Conservation (phyloP, 2,329 filamentous ascomycete genomes). For the Chaetoscypha palmicola region DNA sequence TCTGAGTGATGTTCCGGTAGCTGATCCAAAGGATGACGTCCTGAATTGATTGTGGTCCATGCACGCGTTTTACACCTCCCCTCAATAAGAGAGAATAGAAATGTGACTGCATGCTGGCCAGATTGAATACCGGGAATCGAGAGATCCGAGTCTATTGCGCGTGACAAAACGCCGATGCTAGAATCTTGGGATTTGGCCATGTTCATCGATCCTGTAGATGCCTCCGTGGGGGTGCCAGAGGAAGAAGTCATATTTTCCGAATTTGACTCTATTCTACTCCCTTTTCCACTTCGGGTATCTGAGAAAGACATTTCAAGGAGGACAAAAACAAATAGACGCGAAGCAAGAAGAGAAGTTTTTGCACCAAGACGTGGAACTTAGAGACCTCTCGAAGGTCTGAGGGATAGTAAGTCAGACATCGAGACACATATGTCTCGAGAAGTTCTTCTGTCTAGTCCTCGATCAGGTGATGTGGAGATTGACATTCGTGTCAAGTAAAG, state of each 20-base stretch:
- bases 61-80: conserved; percentile 27
- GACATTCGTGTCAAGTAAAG: conserved; percentile 18
- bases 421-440: not conserved
- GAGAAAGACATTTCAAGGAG: not conserved
- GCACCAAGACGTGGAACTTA: not conserved
- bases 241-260: too few relatives aligned
- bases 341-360: not conserved
- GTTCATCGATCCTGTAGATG: not conserved
- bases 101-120: conserved; percentile 21
- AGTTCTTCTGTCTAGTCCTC: not conserved
- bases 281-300: too few relatives aligned
- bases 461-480: too few relatives aligned
- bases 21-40: conserved; percentile 17
- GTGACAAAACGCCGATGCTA: conserved; percentile 7
- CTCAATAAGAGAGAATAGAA: conserved; percentile 29
- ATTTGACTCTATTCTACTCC: too few relatives aligned
- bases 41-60: conserved; percentile 18
- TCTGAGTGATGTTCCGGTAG: conserved; percentile 24
- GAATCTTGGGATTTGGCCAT: not conserved
- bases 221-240: too few relatives aligned
- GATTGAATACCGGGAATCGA: conserved; percentile 16
- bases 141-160: conserved; percentile 7
- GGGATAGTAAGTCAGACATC: not conserved
- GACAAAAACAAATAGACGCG: not conserved
- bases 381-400: not conserved